Percentiles rank a stretch among this genome's conserved stretches.
Conservation (phyloP, 2,329 filamentous ascomycete genomes). For the Teratosphaeria viscida region DNA sequence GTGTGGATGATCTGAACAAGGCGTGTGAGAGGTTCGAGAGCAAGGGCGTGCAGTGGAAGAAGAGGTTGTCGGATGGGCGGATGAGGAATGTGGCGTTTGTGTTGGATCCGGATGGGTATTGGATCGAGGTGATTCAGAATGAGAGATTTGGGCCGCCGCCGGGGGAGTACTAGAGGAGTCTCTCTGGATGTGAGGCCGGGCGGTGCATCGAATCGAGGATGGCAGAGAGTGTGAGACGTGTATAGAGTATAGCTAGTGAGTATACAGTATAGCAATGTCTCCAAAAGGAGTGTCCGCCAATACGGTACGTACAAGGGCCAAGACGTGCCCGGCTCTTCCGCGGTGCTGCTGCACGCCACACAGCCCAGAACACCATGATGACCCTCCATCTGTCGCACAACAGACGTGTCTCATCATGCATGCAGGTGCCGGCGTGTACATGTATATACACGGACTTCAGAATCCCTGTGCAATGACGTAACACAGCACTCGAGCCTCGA, state of each 20-base stretch:
- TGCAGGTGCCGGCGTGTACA: too few relatives aligned
- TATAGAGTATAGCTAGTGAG: too few relatives aligned
- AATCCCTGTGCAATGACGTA: background rate
- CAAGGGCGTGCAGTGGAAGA: constrained; percentile 81
- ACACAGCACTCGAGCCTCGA: background rate
- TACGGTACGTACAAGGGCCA: too few relatives aligned
- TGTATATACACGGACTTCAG: too few relatives aligned
- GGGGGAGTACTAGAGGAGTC: constrained; percentile 4
- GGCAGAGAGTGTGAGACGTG: too few relatives aligned
- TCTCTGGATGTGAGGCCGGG: background rate
- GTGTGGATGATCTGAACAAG: constrained; percentile 1
- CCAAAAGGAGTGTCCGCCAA: too few relatives aligned
- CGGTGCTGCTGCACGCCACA: too few relatives aligned
- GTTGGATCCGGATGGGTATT: constrained; percentile 70
- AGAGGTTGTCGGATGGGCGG: constrained; percentile 90
- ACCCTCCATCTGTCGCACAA: too few relatives aligned
- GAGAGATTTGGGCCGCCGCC: constrained; percentile 44
- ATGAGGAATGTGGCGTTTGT: constrained; percentile 95
- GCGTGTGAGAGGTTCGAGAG: constrained; percentile 57
- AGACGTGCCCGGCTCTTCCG: too few relatives aligned
- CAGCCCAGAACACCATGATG: too few relatives aligned
- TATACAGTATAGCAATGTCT: too few relatives aligned
- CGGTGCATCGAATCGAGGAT: background rate
- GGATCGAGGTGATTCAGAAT: constrained; percentile 71
- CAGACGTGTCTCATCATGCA: too few relatives aligned